Evolutionary conservation across 2,329 filamentous ascomycete genomes (phyloP).

Genomic region (Zopfia rhizophila): DNA sequence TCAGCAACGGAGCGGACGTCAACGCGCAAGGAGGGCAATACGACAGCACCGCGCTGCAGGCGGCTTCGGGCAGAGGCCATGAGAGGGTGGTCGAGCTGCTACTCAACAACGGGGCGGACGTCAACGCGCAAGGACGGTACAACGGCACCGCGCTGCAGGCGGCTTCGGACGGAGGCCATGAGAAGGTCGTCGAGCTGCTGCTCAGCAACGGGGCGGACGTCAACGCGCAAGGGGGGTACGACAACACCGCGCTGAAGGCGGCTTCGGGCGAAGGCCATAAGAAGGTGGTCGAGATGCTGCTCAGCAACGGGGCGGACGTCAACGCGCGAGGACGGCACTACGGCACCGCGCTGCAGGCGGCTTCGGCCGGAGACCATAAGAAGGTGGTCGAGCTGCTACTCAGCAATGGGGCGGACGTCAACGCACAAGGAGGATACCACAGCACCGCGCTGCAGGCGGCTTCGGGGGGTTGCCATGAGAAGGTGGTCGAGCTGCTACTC

Average conservation of each 20-base stretch:
- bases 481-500: constrained; percentile 10
- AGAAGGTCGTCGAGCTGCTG: background rate
- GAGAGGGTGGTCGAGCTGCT: constrained; percentile 8
- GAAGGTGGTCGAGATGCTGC: constrained; percentile 8
- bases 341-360: constrained; percentile 14
- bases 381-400: no score
- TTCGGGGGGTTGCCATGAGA: no score
- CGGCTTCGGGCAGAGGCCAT: constrained; percentile 16
- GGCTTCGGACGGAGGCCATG: constrained; percentile 4
- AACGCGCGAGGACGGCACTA: constrained; percentile 1
- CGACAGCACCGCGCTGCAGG: constrained; percentile 12
- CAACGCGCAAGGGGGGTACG: constrained; percentile 2
- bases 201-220: constrained; percentile 17
- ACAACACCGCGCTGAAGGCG: background rate
- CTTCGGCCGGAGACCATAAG: constrained; percentile 14
- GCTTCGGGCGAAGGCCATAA: constrained; percentile 1
- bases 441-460: no score
- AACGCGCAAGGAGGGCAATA: constrained; percentile 1
- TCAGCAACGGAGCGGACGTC: constrained; percentile 12
- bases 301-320: constrained; percentile 13
- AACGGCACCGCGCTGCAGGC: constrained; percentile 13
- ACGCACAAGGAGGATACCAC: no score
- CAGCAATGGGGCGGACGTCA: no score
- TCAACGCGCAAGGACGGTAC: constrained; percentile 14
- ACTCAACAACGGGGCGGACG: constrained; percentile 8